Evolutionary conservation across 2,329 filamentous ascomycete genomes (phyloP), one percentile per base, ranked within the genome.

Genomic region (Monosporascus sp.): DNA sequence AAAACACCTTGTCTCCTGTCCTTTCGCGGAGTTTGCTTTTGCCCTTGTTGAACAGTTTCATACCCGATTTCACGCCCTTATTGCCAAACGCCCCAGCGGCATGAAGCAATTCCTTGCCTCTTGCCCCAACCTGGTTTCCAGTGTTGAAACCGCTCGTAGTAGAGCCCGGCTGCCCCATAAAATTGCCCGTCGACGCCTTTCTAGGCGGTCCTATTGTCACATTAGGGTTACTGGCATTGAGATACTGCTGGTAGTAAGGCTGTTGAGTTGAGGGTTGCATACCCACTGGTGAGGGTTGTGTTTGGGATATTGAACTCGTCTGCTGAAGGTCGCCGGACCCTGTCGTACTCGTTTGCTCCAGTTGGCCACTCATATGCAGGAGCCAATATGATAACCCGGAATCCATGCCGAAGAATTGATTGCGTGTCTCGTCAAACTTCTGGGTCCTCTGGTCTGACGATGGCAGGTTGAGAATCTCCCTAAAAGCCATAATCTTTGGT

Each of bases 41-140:
- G 61, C 92, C 90, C 74, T 96, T 96, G 60, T 88, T 90, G 70
- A 97, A 86, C 59, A 97, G 72, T 50, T 92, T 93, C 75, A 96
- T 96, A 48, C 92, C 91, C 54, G 90, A 90, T 67, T 90, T 91
- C 74, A 89, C 89, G 60, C 92, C 90, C 50, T 92, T 93, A 73
- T 96, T 97, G 51, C 92, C 91, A 60, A 91, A 90, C 65, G 88
- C 90, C 50, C 90, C 90, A 51, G 92, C 92, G 22, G 87, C 87
- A 60, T 94, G 89, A 67, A 97, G 79, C 27, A 97, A 75, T 64
- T 95, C 91, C 74, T 96, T 97, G 68, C 92, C 86, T 75, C 92
- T 93, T 39, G 86, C 81, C 62, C 90, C 88, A 68, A 92, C 82
- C 65, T 88, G 83, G 59, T 81, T 77, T 56, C 80, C 73, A 48